Base-by-base conservation (phyloP, 768 basidiomycete genomes). In the Tulasnella sp. region DNA sequence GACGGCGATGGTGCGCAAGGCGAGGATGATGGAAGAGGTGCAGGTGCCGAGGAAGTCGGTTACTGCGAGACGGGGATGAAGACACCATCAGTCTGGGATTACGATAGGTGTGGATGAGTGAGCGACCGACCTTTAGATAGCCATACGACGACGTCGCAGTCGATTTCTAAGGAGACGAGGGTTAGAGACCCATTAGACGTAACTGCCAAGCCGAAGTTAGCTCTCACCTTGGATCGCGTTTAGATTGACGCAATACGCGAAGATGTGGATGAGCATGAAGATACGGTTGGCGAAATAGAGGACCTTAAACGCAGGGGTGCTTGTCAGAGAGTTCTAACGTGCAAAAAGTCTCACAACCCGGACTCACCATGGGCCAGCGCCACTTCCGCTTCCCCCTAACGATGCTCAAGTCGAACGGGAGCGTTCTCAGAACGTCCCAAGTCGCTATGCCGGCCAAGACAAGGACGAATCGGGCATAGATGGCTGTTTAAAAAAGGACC, bases 401-500 rank as follows among this genome's bases (percentile, higher is more conserved):
- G 62, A 72, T 72, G 62, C 62, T 72, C 71, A 59, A 72, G 62
- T 72, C 71, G 44, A 72, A 72, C 40, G 62, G 39, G 26, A 72
- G 64, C 29, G 71, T 72, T 17, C 59, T 36, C 71, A 72, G 36
- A 44, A 72, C 71, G 22, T 72, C 71, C 71, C 71, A 72, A 36
- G 71, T 29, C 37, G 62, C 71, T 19, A 72, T 29, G 9, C 71
- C 71, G 8, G 62, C 71, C 37, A 72, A 41, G 8, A 72, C 71
- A 40, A 72, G 71, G 7, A 72, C 71, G 14, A 39, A 72, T 34
- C 59, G 59, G 22, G 71, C 71, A 47, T 72, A 72, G 62, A 72
- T 65, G 37, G 62, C 71, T 72, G 69, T 17, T 42, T 36, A 42
- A 34, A 52, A 69, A 52, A 12, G 9, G 32, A 34, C 64, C 34